Evolutionary conservation across 805 yeast genomes (phyloP).

Genomic region (Priceomyces haplophilus): DNA sequence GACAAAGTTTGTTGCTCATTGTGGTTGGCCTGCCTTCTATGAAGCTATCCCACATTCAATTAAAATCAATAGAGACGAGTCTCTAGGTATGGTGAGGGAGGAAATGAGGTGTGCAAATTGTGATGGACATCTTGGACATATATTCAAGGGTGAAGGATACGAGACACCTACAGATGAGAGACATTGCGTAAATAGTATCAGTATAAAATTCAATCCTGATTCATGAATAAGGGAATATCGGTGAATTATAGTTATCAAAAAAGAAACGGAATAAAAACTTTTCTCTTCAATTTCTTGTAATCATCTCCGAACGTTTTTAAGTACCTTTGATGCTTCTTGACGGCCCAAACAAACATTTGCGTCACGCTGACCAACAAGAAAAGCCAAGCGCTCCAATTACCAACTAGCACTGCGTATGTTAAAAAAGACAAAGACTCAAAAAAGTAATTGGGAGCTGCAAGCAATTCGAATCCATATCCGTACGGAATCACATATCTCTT

Average conservation of each 20-base stretch:
- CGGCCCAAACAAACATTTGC: constrained; percentile 93
- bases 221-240: not conserved
- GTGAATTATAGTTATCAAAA: constrained; percentile 29
- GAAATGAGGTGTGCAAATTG: constrained; percentile 89
- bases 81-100: constrained; percentile 76
- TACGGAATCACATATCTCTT: constrained; percentile 66
- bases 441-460: constrained; percentile 92
- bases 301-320: constrained; percentile 67
- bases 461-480: constrained; percentile 78
- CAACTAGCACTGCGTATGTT: constrained; percentile 62
- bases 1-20: constrained; percentile 83
- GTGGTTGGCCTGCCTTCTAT: constrained; percentile 99
- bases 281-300: constrained; percentile 75
- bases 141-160: constrained; percentile 92
- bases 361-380: constrained; percentile 68
- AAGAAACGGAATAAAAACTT: constrained; percentile 71
- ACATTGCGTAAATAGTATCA: constrained; percentile 90
- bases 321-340: constrained; percentile 73
- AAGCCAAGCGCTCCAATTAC: constrained; percentile 72
- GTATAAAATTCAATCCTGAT: constrained; percentile 55
- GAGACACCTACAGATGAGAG: constrained; percentile 84
- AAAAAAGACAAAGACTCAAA: constrained; percentile 83
- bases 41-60: constrained; percentile 84
- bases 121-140: constrained; percentile 95
- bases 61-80: constrained; percentile 53